Evolutionary conservation across 495 filamentous ascomycete species (phyloP).

Genomic region (Neurospora sp.): DNA sequence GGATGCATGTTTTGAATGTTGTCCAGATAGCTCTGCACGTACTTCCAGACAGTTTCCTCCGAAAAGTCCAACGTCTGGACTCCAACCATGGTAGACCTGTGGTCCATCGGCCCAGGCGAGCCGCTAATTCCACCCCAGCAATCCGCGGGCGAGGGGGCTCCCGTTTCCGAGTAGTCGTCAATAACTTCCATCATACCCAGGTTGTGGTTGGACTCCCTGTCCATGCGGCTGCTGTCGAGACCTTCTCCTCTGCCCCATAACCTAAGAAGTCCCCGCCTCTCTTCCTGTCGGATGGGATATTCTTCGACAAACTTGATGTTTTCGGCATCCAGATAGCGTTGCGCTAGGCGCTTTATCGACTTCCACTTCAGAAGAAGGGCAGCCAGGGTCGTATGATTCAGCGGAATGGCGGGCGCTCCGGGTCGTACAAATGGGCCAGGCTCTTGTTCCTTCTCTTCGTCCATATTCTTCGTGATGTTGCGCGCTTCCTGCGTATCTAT

Average conservation of each 20-base stretch:
- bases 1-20: conserved; percentile 87
- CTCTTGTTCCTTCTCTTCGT: conserved; percentile 35
- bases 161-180: conserved; percentile 37
- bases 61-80: conserved; percentile 52
- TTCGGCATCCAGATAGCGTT: conserved; percentile 30
- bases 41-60: conserved; percentile 46
- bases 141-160: conserved; percentile 38
- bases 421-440: conserved; percentile 36
- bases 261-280: conserved; percentile 62
- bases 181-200: conserved; percentile 19
- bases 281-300: conserved; percentile 60
- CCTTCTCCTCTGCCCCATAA: conserved; percentile 75
- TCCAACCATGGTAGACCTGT: conserved; percentile 43
- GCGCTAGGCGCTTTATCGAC: conserved; percentile 49
- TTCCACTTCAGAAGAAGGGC: conserved; percentile 67
- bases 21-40: conserved; percentile 61
- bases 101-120: conserved; percentile 25
- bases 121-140: conserved; percentile 42
- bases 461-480: conserved; percentile 23
- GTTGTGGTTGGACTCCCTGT: conserved; percentile 21
- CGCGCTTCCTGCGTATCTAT: conserved; percentile 21
- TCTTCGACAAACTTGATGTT: conserved; percentile 53
- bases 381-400: conserved; percentile 73
- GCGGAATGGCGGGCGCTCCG: conserved; percentile 56
- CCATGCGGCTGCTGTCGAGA: conserved; percentile 32